A percentile compares a stretch with the other conserved stretches of the same genome.
These are phyloP conservation scores for Exserohilum turcica DNA, from an alignment of 2,329 filamentous ascomycete species.

Conservation along the genomic window DNA sequence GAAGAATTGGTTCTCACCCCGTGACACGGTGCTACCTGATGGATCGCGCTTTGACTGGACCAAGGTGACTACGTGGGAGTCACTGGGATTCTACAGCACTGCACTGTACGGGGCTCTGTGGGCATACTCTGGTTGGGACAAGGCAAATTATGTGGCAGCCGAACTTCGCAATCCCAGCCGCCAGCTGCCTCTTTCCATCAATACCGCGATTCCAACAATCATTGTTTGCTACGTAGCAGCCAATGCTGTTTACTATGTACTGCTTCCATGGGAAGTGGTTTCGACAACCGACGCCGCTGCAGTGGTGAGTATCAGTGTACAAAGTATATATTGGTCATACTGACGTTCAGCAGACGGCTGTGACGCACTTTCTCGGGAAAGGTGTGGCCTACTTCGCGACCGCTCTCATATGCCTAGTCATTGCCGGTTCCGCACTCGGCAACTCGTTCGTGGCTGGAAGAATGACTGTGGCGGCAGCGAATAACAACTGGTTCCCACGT, in stretches of 20 bases:
- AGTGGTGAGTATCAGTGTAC: constrained; percentile 56
- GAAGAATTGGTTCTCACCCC: constrained; percentile 40
- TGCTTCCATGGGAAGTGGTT: constrained; percentile 65
- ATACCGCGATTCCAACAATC: constrained; percentile 66
- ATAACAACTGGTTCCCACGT: constrained; percentile 41
- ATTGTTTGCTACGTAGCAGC: constrained; percentile 64
- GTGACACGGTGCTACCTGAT: constrained; percentile 36
- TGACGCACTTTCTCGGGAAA: constrained; percentile 60
- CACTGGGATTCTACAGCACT: constrained; percentile 65
- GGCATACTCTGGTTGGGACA: constrained; percentile 48
- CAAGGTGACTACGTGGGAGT: constrained; percentile 59
- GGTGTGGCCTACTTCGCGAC: constrained; percentile 58
- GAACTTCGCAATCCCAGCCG: constrained; percentile 41
- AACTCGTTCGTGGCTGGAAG: constrained; percentile 68
- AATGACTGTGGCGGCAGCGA: constrained; percentile 64
- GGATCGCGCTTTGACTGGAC: constrained; percentile 43
- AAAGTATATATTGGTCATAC: neutral
- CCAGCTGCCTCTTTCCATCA: constrained; percentile 65
- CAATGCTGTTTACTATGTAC: constrained; percentile 66
- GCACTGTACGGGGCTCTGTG: constrained; percentile 53
- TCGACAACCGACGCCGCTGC: constrained; percentile 67
- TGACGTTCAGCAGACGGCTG: constrained; percentile 31
- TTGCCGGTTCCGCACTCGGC: constrained; percentile 65
- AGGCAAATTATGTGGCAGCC: constrained; percentile 48
- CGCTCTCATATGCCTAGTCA: constrained; percentile 63